A percentile compares a stretch with the other conserved stretches of the same genome.
Conservation (phyloP, 179 eudicot species). For the Beta corolliflora region DNA sequence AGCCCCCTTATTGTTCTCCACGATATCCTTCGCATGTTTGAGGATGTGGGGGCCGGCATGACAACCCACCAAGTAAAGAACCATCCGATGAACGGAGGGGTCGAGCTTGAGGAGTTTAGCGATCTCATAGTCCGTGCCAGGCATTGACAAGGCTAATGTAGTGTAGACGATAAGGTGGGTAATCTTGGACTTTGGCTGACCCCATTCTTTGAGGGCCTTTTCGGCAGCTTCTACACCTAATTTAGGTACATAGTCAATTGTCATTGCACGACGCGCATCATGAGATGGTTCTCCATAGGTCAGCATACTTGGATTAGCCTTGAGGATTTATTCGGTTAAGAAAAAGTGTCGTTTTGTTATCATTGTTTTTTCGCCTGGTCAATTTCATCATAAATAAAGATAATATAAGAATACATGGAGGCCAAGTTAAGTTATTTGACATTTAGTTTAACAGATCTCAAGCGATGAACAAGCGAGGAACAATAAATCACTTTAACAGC, state of each 20-base stretch:
- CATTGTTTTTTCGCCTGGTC: not conserved
- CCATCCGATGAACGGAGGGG: not conserved
- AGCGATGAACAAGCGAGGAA: no score
- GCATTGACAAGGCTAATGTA: not conserved
- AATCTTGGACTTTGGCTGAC: not conserved
- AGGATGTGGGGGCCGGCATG: not conserved
- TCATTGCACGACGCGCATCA: conserved; percentile 9
- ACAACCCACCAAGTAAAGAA: not conserved
- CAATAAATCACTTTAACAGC: no score
- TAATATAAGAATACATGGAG: no score
- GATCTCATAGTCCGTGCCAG: not conserved
- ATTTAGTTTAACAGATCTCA: no score
- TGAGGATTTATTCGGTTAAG: not conserved
- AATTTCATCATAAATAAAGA: no score
- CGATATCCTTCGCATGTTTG: not conserved
- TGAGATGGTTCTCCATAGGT: conserved; percentile 1
- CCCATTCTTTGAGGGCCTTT: not conserved
- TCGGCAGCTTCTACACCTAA: conserved; percentile 5
- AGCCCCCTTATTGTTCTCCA: not conserved
- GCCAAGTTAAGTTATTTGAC: no score
- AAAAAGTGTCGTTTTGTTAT: not conserved
- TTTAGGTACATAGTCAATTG: not conserved
- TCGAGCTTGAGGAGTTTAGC: not conserved
- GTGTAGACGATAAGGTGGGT: not conserved
- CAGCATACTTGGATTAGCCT: not conserved